Conservation (phyloP, 257 asterid species). For the Plantago elongata region DNA sequence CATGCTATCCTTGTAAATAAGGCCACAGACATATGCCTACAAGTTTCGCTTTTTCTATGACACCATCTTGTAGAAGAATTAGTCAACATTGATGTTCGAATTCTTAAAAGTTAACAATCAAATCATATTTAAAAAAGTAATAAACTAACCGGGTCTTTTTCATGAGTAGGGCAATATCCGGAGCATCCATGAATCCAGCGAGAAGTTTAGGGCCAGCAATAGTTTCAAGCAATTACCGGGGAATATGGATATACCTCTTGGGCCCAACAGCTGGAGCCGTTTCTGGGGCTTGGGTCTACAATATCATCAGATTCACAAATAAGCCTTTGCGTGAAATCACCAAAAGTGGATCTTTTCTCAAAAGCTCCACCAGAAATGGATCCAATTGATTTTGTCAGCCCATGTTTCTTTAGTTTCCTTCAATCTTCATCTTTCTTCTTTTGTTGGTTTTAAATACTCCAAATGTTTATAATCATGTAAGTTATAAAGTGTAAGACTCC, state of each 20-base stretch:
- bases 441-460: background rate
- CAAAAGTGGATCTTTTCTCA: constrained; percentile 61
- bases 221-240: constrained; percentile 43
- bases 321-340: constrained; percentile 75
- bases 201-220: constrained; percentile 89
- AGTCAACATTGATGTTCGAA: too few relatives aligned
- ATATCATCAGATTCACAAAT: constrained; percentile 61
- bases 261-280: constrained; percentile 79
- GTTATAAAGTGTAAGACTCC: too few relatives aligned
- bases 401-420: background rate
- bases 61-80: too few relatives aligned
- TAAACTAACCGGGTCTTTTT: background rate
- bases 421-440: background rate
- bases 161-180: constrained; percentile 62
- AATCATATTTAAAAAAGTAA: background rate
- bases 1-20: too few relatives aligned
- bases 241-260: constrained; percentile 66
- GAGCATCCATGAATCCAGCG: constrained; percentile 98
- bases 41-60: too few relatives aligned
- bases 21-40: too few relatives aligned
- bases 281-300: constrained; percentile 83
- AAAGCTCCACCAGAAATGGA: constrained; percentile 20
- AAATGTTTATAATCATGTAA: too few relatives aligned
- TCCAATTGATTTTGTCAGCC: constrained; percentile 11
- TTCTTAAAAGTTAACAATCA: background rate